Conservation (phyloP, 2,329 filamentous ascomycete genomes). For the Phaeosphaeria sp. region DNA sequence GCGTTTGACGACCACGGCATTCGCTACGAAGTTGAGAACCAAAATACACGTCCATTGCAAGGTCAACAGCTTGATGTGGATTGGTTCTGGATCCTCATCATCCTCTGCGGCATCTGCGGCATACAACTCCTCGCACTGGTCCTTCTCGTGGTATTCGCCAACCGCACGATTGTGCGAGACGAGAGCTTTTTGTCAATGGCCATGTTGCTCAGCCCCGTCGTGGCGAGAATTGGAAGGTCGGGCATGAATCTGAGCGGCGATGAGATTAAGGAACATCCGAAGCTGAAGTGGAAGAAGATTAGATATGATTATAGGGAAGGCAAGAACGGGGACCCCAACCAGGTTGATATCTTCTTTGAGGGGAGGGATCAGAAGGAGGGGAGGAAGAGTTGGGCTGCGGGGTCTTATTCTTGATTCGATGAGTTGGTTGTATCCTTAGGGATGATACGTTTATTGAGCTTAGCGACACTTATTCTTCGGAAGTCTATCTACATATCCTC, state of each 20-base stretch:
- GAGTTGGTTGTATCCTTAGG: neutral
- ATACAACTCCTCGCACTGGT: constrained; percentile 35
- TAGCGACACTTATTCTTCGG: neutral
- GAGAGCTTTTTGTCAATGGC: constrained; percentile 41
- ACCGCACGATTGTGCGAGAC: constrained; percentile 41
- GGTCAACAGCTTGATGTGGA: constrained; percentile 39
- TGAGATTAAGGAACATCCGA: constrained; percentile 37
- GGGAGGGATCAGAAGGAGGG: constrained; percentile 29
- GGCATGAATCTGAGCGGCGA: constrained; percentile 37
- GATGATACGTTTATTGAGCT: neutral
- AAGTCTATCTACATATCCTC: neutral
- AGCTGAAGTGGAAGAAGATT: constrained; percentile 35
- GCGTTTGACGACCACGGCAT: constrained; percentile 45
- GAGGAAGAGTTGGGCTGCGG: constrained; percentile 36
- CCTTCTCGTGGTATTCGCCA: constrained; percentile 29
- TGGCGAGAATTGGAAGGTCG: constrained; percentile 26
- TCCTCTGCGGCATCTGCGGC: constrained; percentile 29
- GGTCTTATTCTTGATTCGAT: constrained; percentile 24
- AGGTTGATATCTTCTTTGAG: constrained; percentile 37
- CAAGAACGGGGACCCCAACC: constrained; percentile 31
- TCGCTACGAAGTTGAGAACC: constrained; percentile 22
- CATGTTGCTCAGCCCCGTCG: constrained; percentile 39
- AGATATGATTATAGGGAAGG: constrained; percentile 40
- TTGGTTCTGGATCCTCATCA: constrained; percentile 33
- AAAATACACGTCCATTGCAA: constrained; percentile 16